These are phyloP conservation scores for Bryum argenteum DNA, from an alignment of 225 moss, liverwort and hornwort species.

Conservation along the genomic window DNA sequence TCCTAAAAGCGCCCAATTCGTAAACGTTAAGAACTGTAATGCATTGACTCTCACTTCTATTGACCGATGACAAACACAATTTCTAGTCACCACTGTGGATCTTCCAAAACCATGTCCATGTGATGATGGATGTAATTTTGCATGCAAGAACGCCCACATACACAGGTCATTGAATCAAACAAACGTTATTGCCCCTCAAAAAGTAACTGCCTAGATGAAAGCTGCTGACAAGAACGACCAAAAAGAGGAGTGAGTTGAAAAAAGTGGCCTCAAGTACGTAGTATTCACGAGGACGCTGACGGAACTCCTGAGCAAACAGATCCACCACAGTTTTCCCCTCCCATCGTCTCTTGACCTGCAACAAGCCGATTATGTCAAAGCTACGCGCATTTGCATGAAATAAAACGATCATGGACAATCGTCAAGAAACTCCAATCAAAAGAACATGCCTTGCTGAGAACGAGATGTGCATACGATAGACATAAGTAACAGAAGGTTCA, in stretches of 20 bases:
- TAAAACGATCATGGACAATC: slow-evolving; percentile 6
- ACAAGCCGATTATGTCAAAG: slow-evolving; percentile 18
- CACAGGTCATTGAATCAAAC: background rate
- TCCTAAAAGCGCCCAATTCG: slow-evolving; percentile 46
- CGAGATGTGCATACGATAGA: background rate
- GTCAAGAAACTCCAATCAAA: slow-evolving; percentile 12
- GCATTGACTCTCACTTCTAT: slow-evolving; percentile 8
- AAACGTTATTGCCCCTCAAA: slow-evolving; percentile 18
- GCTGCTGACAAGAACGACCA: background rate
- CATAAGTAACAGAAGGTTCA: slow-evolving; percentile 14
- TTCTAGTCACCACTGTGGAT: background rate
- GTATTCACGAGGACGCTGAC: slow-evolving; percentile 83
- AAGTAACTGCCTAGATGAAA: background rate
- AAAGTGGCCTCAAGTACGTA: slow-evolving; percentile 61
- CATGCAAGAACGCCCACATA: background rate
- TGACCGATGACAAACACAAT: background rate
- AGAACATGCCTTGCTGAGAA: background rate
- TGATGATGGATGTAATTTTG: slow-evolving; percentile 10
- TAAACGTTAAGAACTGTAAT: slow-evolving; percentile 16
- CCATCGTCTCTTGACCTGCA: slow-evolving; percentile 91
- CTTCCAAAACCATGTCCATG: slow-evolving; percentile 19
- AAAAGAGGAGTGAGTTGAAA: slow-evolving; percentile 1
- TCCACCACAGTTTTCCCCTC: slow-evolving; percentile 85
- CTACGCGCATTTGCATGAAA: background rate
- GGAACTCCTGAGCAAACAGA: slow-evolving; percentile 80